Evolutionary conservation across 108 stramenopile genomes (phyloP).

Genomic region (Skeletonema marinoi): DNA sequence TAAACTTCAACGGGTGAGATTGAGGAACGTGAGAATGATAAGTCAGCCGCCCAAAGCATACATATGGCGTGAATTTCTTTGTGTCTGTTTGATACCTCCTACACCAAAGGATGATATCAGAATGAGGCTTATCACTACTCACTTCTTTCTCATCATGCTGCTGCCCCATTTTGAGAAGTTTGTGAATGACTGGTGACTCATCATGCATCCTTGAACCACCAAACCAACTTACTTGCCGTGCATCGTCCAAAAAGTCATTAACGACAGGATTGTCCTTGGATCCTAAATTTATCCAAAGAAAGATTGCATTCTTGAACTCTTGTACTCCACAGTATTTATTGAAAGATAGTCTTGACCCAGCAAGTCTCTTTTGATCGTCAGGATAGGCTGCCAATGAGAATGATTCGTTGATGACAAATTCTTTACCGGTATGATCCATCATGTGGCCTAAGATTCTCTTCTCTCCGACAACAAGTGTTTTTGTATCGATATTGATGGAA

Average conservation of each 20-base stretch:
- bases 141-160: conserved; percentile 4
- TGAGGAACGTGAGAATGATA: conserved; percentile 61
- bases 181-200: conserved; percentile 62
- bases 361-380: conserved; percentile 40
- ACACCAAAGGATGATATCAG: conserved; percentile 73
- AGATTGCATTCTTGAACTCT: conserved; percentile 71
- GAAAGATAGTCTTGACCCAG: conserved; percentile 60
- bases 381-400: conserved; percentile 17
- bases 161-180: conserved; percentile 55
- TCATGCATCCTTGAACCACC: conserved; percentile 78
- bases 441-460: conserved; percentile 49
- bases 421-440: conserved; percentile 64
- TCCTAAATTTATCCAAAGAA: conserved; percentile 76
- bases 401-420: conserved; percentile 60
- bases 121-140: neutral
- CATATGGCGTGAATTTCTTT: conserved; percentile 47
- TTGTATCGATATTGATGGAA: conserved; percentile 46
- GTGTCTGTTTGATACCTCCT: conserved; percentile 49
- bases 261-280: conserved; percentile 25
- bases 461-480: conserved; percentile 37
- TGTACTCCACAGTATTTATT: conserved; percentile 86
- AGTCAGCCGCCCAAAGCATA: conserved; percentile 37
- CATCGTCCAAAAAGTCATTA: conserved; percentile 70
- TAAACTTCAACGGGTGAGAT: conserved; percentile 67
- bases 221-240: conserved; percentile 70